Percentiles rank a stretch among this genome's conserved stretches.
Conservation (phyloP, 441 rosid species). For the Gossypium davidsonii region DNA sequence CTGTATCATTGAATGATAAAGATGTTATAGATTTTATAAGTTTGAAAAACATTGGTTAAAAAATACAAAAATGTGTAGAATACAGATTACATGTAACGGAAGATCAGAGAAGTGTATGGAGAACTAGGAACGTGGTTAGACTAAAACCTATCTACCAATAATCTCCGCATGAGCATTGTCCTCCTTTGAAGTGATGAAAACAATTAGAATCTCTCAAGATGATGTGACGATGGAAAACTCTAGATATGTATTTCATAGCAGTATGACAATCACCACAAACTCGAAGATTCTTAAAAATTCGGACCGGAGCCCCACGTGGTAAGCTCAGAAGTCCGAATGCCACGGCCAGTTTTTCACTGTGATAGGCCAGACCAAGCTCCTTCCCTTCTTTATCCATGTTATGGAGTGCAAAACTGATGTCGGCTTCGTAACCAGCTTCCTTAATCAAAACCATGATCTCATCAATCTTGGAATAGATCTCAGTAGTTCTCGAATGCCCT, state of each 20-base stretch:
- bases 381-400: conserved; percentile 65
- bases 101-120: neutral
- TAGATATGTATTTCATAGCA: conserved; percentile 63
- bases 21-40: too few species aligned
- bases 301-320: conserved; percentile 55
- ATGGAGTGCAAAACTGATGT: conserved; percentile 64
- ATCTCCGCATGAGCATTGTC: conserved; percentile 77
- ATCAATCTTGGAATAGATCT: conserved; percentile 60
- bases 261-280: conserved; percentile 83
- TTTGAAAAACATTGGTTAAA: too few species aligned
- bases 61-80: too few species aligned
- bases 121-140: neutral
- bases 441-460: conserved; percentile 58
- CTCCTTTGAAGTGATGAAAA: conserved; percentile 76
- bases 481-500: conserved; percentile 48
- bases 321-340: conserved; percentile 63
- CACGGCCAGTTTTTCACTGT: conserved; percentile 79
- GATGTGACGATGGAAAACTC: conserved; percentile 49
- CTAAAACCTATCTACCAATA: conserved; percentile 49
- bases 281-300: conserved; percentile 76
- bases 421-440: conserved; percentile 69
- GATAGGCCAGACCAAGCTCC: conserved; percentile 74
- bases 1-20: too few species aligned
- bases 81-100: neutral
- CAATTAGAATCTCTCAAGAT: conserved; percentile 79